Conservation (phyloP, 1,284 basidiomycete genomes). For the Rhodofomes roseus region DNA sequence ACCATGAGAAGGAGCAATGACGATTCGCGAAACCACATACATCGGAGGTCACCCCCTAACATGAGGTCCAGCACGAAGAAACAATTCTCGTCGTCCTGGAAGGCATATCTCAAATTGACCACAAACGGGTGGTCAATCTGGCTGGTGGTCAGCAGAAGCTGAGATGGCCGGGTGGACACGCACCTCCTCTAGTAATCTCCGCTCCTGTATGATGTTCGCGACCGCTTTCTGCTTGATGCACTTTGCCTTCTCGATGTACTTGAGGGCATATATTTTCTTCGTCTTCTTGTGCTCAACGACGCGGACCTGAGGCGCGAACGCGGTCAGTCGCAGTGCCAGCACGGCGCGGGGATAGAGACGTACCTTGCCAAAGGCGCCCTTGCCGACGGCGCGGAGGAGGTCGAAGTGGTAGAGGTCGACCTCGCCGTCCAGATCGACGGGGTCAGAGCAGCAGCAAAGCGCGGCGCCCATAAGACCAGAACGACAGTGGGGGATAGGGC, state of each 20-base stretch:
- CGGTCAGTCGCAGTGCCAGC: background rate
- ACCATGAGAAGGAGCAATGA: conserved; percentile 10
- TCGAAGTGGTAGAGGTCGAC: conserved; percentile 97
- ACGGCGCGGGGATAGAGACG: conserved; percentile 6
- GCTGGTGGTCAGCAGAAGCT: background rate
- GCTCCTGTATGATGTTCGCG: conserved; percentile 93
- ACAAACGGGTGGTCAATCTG: conserved; percentile 94
- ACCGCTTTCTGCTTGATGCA: conserved; percentile 93
- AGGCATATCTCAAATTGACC: conserved; percentile 93
- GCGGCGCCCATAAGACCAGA: conserved; percentile 26
- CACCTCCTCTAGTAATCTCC: conserved; percentile 86
- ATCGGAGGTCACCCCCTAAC: conserved; percentile 93
- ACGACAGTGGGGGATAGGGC: background rate
- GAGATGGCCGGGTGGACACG: conserved; percentile 16
- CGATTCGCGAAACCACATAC: conserved; percentile 42
- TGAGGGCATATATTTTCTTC: conserved; percentile 91
- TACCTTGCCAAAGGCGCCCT: conserved; percentile 98
- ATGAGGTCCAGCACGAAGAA: conserved; percentile 98
- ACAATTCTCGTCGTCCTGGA: conserved; percentile 97
- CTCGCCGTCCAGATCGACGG: conserved; percentile 91
- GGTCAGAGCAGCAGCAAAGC: conserved; percentile 35
- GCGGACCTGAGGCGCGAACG: conserved; percentile 51
- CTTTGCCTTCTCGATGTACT: conserved; percentile 95
- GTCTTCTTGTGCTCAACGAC: conserved; percentile 95
- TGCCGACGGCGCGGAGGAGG: conserved; percentile 89